Evolutionary conservation across 805 yeast genomes (phyloP).

Genomic region (Scheffersomyces coipomensis): DNA sequence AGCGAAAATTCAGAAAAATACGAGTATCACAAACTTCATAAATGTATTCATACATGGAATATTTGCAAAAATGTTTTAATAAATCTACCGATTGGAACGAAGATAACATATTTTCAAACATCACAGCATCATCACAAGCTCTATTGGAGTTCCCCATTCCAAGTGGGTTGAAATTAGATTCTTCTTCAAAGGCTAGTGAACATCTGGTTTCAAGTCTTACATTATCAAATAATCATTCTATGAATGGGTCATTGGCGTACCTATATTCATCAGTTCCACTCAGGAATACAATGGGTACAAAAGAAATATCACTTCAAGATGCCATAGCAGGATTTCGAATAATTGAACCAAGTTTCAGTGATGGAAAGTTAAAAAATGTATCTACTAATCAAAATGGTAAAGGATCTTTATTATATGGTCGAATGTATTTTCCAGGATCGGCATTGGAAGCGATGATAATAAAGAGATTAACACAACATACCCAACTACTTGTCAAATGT

Average conservation of each 20-base stretch:
- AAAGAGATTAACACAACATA: conserved; percentile 53
- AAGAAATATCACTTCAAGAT: conserved; percentile 56
- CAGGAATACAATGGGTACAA: conserved; percentile 49
- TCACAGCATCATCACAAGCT: conserved; percentile 68
- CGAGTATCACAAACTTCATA: neutral
- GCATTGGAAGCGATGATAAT: conserved; percentile 85
- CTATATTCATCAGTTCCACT: conserved; percentile 67
- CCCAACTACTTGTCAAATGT: conserved; percentile 73
- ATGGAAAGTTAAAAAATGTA: neutral
- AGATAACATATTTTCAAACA: conserved; percentile 72
- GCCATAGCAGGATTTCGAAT: conserved; percentile 68
- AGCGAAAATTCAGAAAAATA: neutral
- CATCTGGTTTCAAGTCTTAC: conserved; percentile 72
- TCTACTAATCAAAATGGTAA: conserved; percentile 4
- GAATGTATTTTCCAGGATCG: conserved; percentile 84
- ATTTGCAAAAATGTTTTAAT: conserved; percentile 71
- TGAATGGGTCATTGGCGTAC: conserved; percentile 84
- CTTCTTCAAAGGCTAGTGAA: conserved; percentile 69
- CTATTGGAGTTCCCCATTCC: conserved; percentile 77
- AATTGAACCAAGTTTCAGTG: conserved; percentile 43
- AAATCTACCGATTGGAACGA: conserved; percentile 73
- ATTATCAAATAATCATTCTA: conserved; percentile 57
- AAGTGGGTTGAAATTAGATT: conserved; percentile 57
- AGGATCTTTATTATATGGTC: conserved; percentile 68
- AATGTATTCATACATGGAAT: conserved; percentile 88